phyloP scores from a whole-genome alignment of 1,284 basidiomycete genomes.

The Trichosporon coremiiforme region DNA sequence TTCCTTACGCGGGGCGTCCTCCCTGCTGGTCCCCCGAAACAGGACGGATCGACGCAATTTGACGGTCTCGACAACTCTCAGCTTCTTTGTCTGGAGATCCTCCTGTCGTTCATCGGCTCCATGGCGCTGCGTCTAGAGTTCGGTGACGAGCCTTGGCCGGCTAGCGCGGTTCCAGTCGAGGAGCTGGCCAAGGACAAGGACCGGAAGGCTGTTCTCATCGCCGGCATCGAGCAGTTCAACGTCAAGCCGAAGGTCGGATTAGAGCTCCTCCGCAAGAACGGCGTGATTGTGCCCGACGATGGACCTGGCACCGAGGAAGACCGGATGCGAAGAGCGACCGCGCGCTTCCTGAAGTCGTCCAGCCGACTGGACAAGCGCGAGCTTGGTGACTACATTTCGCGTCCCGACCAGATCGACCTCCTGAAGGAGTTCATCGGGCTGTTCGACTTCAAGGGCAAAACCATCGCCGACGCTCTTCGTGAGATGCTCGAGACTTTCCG shows the following conservation, averaged over 20 bases:
- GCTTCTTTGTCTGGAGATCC: slow-evolving; percentile 82
- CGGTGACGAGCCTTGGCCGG: slow-evolving; percentile 67
- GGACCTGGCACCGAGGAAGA: slow-evolving; percentile 43
- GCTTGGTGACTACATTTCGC: slow-evolving; percentile 90
- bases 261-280: slow-evolving; percentile 83
- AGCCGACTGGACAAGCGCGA: slow-evolving; percentile 89
- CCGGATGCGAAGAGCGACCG: slow-evolving; percentile 58
- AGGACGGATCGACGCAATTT: slow-evolving; percentile 53
- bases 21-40: slow-evolving; percentile 57
- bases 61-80: slow-evolving; percentile 74
- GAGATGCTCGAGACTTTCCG: slow-evolving; percentile 93
- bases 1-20: slow-evolving; percentile 89
- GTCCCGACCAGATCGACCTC: slow-evolving; percentile 81
- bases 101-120: slow-evolving; percentile 82
- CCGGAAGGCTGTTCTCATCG: slow-evolving; percentile 80
- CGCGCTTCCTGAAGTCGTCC: slow-evolving; percentile 82
- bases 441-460: slow-evolving; percentile 90
- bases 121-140: slow-evolving; percentile 79
- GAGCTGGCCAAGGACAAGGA: slow-evolving; percentile 73
- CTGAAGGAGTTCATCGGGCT: slow-evolving; percentile 83
- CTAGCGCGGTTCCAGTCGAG: slow-evolving; percentile 62
- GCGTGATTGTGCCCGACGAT: slow-evolving; percentile 64
- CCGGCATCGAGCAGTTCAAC: slow-evolving; percentile 87
- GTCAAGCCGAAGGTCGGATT: slow-evolving; percentile 91
- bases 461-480: slow-evolving; percentile 90